These are phyloP conservation scores for Cynanchum wilfordii DNA, from an alignment of 257 asterid species.

Conservation along the genomic window DNA sequence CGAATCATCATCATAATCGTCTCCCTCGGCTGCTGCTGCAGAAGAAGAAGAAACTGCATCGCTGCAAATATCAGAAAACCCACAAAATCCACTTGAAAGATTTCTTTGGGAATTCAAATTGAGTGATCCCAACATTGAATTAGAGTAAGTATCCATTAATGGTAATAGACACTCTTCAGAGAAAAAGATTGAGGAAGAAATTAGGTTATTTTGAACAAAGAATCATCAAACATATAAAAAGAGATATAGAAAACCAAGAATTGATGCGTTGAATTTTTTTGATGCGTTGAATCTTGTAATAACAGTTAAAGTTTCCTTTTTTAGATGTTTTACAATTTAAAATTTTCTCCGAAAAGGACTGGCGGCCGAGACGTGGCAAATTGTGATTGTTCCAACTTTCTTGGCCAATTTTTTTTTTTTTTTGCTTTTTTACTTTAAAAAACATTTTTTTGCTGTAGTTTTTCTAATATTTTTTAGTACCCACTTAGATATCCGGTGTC, in stretches of 20 bases:
- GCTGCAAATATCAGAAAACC: background rate
- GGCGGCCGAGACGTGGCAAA: background rate
- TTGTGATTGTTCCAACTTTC: no score
- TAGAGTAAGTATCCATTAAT: background rate
- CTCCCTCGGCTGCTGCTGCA: background rate
- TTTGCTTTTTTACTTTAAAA: no score
- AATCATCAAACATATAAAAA: background rate
- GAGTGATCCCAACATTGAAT: background rate
- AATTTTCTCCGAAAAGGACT: background rate
- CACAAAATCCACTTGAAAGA: background rate
- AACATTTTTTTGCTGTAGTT: no score
- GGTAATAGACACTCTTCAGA: no score
- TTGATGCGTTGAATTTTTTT: background rate
- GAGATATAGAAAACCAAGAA: background rate
- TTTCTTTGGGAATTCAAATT: conserved; percentile 1
- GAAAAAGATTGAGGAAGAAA: no score
- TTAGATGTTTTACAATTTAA: background rate
- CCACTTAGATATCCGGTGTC: no score
- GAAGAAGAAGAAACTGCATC: background rate
- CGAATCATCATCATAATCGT: background rate
- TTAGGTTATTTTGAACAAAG: background rate
- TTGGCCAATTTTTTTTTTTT: no score
- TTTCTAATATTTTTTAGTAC: no score
- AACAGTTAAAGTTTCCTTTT: background rate
- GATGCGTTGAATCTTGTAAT: background rate